Percentiles rank a stretch among this genome's conserved stretches.
phyloP scores from a whole-genome alignment of 73 alveolate genomes.

The Tetrahymena malaccensis region DNA sequence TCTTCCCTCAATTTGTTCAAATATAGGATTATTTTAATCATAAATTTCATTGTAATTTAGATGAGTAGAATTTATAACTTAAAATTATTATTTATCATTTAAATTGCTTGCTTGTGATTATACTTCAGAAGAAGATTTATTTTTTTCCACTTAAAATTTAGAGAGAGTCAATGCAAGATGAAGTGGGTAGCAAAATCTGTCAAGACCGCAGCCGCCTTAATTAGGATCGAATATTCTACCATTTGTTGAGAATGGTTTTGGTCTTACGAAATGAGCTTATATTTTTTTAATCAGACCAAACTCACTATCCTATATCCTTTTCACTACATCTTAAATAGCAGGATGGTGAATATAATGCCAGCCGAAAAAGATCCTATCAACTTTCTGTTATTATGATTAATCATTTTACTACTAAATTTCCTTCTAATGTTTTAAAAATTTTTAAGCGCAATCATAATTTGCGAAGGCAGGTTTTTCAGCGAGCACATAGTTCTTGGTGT shows the following conservation, averaged over 20 bases:
- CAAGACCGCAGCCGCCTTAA: neutral
- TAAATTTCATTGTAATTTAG: neutral
- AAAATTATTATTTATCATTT: neutral
- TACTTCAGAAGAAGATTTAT: neutral
- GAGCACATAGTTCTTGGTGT: neutral
- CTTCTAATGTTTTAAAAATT: neutral
- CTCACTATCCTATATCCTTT: neutral
- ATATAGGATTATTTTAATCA: neutral
- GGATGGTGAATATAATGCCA: neutral
- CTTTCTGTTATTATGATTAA: neutral
- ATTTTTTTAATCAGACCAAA: neutral
- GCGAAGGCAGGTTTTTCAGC: neutral
- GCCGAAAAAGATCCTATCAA: neutral
- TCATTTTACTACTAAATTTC: neutral
- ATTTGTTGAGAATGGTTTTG: neutral
- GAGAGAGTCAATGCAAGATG: neutral
- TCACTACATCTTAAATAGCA: neutral
- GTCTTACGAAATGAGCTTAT: neutral
- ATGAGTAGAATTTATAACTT: neutral
- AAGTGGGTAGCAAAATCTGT: neutral
- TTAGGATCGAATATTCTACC: neutral
- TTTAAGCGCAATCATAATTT: neutral
- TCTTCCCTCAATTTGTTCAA: neutral
- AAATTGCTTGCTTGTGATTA: neutral
- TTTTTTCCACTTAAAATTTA: neutral